A percentile compares a stretch with the other conserved stretches of the same genome.
Evolutionary conservation across 2,329 filamentous ascomycete genomes (phyloP).

Genomic region (Endocalyx cinctus): DNA sequence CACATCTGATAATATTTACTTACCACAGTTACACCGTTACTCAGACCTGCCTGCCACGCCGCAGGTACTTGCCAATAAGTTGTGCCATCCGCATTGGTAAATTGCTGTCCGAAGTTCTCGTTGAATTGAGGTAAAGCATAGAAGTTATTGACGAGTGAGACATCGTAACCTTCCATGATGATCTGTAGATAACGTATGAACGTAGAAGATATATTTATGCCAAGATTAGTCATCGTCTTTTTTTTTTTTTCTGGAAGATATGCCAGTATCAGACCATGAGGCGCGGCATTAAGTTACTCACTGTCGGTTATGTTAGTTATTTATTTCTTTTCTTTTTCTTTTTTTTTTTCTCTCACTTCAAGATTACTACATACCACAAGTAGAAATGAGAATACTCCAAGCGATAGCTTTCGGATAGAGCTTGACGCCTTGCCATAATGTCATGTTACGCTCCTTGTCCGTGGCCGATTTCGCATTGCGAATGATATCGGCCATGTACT

Average conservation of each 20-base stretch:
- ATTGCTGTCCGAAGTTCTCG: conserved; percentile 49
- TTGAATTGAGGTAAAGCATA: conserved; percentile 58
- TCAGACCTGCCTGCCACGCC: conserved; percentile 58
- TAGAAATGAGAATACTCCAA: conserved; percentile 84
- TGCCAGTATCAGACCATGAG: too few relatives aligned
- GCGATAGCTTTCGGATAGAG: conserved; percentile 82
- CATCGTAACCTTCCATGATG: conserved; percentile 86
- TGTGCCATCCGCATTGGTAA: conserved; percentile 32
- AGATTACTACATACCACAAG: too few relatives aligned
- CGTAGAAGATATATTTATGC: too few relatives aligned
- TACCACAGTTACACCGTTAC: conserved; percentile 39
- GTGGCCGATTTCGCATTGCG: conserved; percentile 46
- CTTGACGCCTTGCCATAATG: conserved; percentile 68
- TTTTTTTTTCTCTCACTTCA: too few relatives aligned
- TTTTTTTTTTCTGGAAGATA: too few relatives aligned
- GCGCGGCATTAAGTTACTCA: too few relatives aligned
- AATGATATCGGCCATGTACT: conserved; percentile 34
- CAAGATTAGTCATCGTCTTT: too few relatives aligned
- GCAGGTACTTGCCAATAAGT: conserved; percentile 50
- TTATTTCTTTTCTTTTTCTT: too few relatives aligned
- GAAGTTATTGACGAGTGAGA: conserved; percentile 78
- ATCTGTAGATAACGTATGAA: too few relatives aligned
- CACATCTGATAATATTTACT: too few relatives aligned
- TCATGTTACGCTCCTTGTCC: conserved; percentile 65
- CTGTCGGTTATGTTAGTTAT: too few relatives aligned